Percentiles rank a stretch among this genome's conserved stretches.
Conservation (phyloP, 768 basidiomycete species). For the Pleurotus cornucopiae region DNA sequence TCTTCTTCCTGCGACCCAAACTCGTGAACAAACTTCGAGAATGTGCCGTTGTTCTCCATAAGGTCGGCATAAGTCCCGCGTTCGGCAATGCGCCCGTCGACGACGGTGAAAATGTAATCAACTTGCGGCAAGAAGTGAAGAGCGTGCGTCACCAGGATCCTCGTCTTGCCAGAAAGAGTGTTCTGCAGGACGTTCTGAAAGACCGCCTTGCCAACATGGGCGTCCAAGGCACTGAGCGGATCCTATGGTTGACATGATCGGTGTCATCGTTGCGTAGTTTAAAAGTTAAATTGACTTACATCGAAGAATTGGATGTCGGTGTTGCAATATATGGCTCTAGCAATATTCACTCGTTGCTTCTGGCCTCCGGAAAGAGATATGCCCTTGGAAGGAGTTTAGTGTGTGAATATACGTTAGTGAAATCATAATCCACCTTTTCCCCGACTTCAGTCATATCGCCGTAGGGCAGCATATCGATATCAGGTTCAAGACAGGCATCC, state of each 20-base stretch:
- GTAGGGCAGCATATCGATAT: conserved; percentile 70
- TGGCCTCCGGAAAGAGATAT: conserved; percentile 85
- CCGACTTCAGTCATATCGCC: conserved; percentile 86
- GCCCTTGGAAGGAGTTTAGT: conserved; percentile 37
- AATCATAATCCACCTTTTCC: conserved; percentile 40
- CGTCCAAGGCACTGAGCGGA: conserved; percentile 87
- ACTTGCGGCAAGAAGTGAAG: conserved; percentile 86
- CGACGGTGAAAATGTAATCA: conserved; percentile 80
- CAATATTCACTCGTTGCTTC: conserved; percentile 79
- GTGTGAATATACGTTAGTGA: not conserved
- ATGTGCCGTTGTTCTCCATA: conserved; percentile 58
- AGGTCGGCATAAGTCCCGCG: conserved; percentile 76
- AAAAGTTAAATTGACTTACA: conserved; percentile 22
- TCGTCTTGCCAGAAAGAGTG: conserved; percentile 63
- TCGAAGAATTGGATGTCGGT: conserved; percentile 88
- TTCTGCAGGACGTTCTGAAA: conserved; percentile 81
- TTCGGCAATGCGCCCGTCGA: conserved; percentile 75
- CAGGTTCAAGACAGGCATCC: conserved; percentile 76
- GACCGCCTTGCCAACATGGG: conserved; percentile 84
- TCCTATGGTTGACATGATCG: conserved; percentile 37
- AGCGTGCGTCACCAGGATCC: conserved; percentile 88
- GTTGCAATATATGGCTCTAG: conserved; percentile 82
- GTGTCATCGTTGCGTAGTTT: not conserved
- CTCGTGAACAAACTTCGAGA: conserved; percentile 69
- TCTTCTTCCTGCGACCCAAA: conserved; percentile 71